Evolutionary conservation across 306 rosid species (phyloP).

Genomic region (Quercus engelmannii): DNA sequence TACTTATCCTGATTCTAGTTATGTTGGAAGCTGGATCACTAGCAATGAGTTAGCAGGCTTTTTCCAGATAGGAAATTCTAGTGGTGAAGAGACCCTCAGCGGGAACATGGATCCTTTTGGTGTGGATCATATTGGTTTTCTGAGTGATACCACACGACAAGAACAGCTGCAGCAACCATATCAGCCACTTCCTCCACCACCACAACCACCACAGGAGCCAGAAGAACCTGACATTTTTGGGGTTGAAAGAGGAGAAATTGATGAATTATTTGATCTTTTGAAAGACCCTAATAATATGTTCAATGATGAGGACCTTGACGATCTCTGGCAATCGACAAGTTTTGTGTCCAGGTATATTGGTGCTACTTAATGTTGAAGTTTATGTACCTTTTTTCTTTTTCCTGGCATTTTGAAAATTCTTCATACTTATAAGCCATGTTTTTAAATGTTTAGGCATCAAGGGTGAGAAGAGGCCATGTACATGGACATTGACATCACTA

Average conservation of each 20-base stretch:
- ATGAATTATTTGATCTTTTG: not conserved
- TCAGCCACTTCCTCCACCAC: not conserved
- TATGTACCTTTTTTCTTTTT: not conserved
- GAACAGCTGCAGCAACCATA: too few relatives aligned
- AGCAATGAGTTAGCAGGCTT: not conserved
- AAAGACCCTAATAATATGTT: constrained; percentile 4
- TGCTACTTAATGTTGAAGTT: not conserved
- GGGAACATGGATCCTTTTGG: not conserved
- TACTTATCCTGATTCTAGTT: not conserved
- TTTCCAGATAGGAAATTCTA: not conserved
- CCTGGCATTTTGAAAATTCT: not conserved
- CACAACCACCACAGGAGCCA: not conserved
- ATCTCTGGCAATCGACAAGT: not conserved
- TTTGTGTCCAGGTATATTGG: not conserved
- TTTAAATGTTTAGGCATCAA: too few relatives aligned
- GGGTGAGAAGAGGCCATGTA: too few relatives aligned
- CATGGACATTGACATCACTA: too few relatives aligned
- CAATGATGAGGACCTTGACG: constrained; percentile 10
- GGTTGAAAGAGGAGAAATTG: not conserved
- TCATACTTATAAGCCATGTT: too few relatives aligned
- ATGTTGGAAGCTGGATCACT: not conserved
- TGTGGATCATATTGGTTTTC: not conserved
- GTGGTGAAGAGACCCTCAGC: not conserved
- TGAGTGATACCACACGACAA: not conserved
- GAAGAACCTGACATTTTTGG: constrained; percentile 1